Conservation (phyloP, 2,329 filamentous ascomycete genomes). For the Cadophora malorum region DNA sequence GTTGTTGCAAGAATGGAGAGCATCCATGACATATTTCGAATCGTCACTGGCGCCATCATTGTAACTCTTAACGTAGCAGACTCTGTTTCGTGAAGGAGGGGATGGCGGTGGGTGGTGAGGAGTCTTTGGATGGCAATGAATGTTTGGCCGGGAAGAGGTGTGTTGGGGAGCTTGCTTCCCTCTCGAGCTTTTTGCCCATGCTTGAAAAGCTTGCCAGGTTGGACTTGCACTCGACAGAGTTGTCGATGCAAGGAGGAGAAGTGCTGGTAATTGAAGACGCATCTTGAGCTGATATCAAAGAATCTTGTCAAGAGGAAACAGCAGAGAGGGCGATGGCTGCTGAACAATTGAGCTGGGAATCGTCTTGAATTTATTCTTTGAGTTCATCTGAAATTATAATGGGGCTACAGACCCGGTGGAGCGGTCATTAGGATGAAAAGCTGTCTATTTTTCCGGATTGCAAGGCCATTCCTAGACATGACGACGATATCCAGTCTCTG, state of each 20-base stretch:
- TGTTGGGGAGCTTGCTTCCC: slow-evolving; percentile 32
- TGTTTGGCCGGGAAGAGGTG: slow-evolving; percentile 36
- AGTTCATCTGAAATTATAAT: slow-evolving; percentile 5
- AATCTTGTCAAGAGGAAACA: slow-evolving; percentile 8
- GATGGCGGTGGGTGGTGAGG: slow-evolving; percentile 32
- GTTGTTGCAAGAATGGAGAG: slow-evolving; percentile 64
- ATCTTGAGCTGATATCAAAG: slow-evolving; percentile 33
- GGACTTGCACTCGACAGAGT: slow-evolving; percentile 37
- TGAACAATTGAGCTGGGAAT: slow-evolving; percentile 2
- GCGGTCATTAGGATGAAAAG: slow-evolving; percentile 22
- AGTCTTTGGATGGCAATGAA: slow-evolving; percentile 36
- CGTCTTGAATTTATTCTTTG: slow-evolving; percentile 34
- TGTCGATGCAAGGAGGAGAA: slow-evolving; percentile 37
- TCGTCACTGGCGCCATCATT: slow-evolving; percentile 43
- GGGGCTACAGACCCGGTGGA: slow-evolving; percentile 1
- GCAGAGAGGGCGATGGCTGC: slow-evolving; percentile 56
- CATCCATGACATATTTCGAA: slow-evolving; percentile 56
- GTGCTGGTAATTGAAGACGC: slow-evolving; percentile 37
- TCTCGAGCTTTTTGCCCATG: slow-evolving; percentile 27
- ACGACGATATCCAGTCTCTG: slow-evolving; percentile 21
- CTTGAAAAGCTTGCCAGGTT: slow-evolving; percentile 30
- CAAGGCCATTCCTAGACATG: slow-evolving; percentile 18
- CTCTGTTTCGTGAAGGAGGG: slow-evolving; percentile 34
- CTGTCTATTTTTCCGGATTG: slow-evolving; percentile 39
- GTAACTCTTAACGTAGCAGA: slow-evolving; percentile 42